These are phyloP conservation scores for Carex arenaria DNA, from an alignment of 202 grass and related monocot genomes.

Conservation along the genomic window DNA sequence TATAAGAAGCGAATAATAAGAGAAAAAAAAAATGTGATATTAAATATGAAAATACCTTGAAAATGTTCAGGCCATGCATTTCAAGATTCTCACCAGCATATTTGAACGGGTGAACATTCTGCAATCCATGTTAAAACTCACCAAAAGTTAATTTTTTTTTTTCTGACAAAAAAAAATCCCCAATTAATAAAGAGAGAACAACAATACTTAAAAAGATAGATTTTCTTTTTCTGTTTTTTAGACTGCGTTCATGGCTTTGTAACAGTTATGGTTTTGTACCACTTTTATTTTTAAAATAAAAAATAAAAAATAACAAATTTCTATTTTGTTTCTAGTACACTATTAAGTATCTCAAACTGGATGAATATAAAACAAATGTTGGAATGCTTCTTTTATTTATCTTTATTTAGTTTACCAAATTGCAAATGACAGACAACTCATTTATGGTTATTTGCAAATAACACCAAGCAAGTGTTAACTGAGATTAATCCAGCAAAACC, in stretches of 20 bases:
- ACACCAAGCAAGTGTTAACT: background rate
- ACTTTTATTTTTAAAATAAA: too few species aligned
- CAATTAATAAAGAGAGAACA: background rate
- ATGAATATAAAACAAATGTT: background rate
- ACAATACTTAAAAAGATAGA: background rate
- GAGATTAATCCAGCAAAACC: background rate
- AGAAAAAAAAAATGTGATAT: constrained; percentile 12
- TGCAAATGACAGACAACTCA: background rate
- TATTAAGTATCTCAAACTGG: background rate
- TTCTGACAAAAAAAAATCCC: background rate
- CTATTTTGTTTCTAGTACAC: background rate
- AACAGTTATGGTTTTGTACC: too few species aligned
- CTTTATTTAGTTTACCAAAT: background rate
- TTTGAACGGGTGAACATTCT: constrained; percentile 82
- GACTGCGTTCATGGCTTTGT: too few species aligned
- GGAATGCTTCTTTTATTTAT: background rate
- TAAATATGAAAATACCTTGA: constrained; percentile 42
- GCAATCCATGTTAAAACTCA: constrained; percentile 1
- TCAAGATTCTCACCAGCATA: constrained; percentile 74
- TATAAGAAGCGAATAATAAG: background rate
- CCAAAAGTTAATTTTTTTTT: background rate
- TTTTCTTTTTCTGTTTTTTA: too few species aligned
- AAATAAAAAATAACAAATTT: background rate
- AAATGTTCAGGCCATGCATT: constrained; percentile 61
- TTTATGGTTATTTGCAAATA: background rate